Conservation (phyloP, 352 stramenopile genomes). For the Phytophthora pinifolia region DNA sequence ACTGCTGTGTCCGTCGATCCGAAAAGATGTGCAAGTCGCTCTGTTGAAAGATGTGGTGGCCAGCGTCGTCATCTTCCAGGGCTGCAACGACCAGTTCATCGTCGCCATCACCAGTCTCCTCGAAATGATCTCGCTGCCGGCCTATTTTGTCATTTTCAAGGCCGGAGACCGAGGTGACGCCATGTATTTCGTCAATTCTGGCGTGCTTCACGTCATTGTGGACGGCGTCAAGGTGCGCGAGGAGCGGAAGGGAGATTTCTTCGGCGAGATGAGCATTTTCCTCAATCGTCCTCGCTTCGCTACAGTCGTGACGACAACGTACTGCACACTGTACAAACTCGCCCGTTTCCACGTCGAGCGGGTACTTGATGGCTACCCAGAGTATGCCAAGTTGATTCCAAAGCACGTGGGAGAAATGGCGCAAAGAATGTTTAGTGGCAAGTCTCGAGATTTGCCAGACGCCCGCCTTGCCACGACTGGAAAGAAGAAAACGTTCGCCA, state of each 20-base stretch:
- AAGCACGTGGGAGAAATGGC: conserved; percentile 53
- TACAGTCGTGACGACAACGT: conserved; percentile 54
- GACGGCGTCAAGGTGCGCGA: conserved; percentile 63
- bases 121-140: conserved; percentile 62
- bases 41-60: conserved; percentile 62
- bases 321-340: conserved; percentile 67
- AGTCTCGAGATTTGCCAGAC: conserved; percentile 21
- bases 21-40: conserved; percentile 63
- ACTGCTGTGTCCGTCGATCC: conserved; percentile 61
- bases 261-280: conserved; percentile 69
- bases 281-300: conserved; percentile 50
- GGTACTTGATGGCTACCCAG: conserved; percentile 56
- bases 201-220: conserved; percentile 61
- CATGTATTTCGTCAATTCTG: conserved; percentile 73
- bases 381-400: conserved; percentile 41
- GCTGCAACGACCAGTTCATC: conserved; percentile 66
- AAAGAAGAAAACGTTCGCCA: conserved; percentile 47
- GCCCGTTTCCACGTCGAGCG: conserved; percentile 53
- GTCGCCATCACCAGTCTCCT: conserved; percentile 63
- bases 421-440: conserved; percentile 30
- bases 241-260: conserved; percentile 58
- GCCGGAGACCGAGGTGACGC: conserved; percentile 52
- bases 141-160: conserved; percentile 50
- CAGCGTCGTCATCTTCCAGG: conserved; percentile 57
- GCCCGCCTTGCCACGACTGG: conserved; percentile 13